Evolutionary conservation across 1,284 basidiomycete genomes (phyloP).

Genomic region (Caloboletus firmus): DNA sequence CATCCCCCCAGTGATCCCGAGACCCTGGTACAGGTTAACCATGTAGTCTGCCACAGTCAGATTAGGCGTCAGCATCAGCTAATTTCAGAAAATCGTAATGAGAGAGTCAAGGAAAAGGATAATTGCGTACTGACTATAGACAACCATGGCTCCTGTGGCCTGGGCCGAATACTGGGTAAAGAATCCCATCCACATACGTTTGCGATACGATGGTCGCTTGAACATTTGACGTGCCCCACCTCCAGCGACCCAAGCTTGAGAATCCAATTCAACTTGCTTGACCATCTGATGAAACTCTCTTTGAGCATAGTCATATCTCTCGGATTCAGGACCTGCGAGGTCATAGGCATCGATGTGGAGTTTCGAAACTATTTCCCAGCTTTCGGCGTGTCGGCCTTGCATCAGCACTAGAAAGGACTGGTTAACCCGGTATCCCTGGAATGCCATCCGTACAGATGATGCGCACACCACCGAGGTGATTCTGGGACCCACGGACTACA

Average conservation of each 20-base stretch:
- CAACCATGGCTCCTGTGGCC: constrained; percentile 17
- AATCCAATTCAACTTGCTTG: constrained; percentile 4
- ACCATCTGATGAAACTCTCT: constrained; percentile 1
- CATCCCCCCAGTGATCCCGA: background rate
- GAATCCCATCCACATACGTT: constrained; percentile 18
- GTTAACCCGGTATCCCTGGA: background rate
- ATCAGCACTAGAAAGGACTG: constrained; percentile 7
- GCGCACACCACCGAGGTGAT: constrained; percentile 10
- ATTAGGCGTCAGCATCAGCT: background rate
- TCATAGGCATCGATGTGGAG: background rate
- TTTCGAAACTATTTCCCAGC: constrained; percentile 1
- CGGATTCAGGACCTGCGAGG: background rate
- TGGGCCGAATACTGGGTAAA: constrained; percentile 18
- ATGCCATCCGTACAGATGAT: background rate
- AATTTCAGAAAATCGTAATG: background rate
- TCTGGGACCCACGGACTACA: constrained; percentile 14
- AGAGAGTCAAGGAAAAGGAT: background rate
- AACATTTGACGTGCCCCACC: constrained; percentile 12
- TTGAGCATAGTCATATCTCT: background rate
- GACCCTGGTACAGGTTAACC: constrained; percentile 1
- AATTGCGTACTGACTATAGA: constrained; percentile 9
- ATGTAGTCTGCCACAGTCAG: background rate
- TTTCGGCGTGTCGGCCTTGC: constrained; percentile 15
- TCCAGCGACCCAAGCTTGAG: constrained; percentile 9
- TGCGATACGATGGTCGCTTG: constrained; percentile 16